phyloP scores from a whole-genome alignment of 192 early-diverging fungal species.

The Lobosporangium transversale region DNA sequence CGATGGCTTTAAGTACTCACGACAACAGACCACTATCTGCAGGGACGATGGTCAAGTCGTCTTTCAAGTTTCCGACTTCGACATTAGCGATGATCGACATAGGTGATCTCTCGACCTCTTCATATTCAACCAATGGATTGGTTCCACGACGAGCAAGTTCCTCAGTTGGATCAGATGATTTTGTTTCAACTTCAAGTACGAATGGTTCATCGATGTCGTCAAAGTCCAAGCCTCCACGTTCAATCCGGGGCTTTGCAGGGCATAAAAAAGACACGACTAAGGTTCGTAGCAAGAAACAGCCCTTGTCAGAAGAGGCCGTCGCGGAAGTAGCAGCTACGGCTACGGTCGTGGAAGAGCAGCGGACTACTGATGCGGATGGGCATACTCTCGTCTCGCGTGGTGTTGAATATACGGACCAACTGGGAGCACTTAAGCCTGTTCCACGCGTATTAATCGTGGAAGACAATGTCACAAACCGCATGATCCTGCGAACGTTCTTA shows the following conservation, averaged over 20 bases:
- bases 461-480: slow-evolving; percentile 51
- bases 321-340: neutral
- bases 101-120: neutral
- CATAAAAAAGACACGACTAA: no score
- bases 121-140: slow-evolving; percentile 7
- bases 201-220: no score
- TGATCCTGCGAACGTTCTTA: slow-evolving; percentile 51
- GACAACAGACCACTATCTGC: slow-evolving; percentile 7
- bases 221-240: neutral
- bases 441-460: slow-evolving; percentile 54
- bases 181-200: neutral
- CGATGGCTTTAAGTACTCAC: slow-evolving; percentile 3
- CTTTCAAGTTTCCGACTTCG: slow-evolving; percentile 22
- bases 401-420: neutral
- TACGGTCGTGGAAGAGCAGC: neutral
- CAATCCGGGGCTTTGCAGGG: slow-evolving; percentile 23
- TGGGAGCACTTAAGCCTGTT: neutral
- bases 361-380: neutral
- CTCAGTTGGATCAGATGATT: neutral
- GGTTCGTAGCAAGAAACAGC: neutral
- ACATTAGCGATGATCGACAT: neutral
- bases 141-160: neutral
- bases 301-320: neutral
- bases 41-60: slow-evolving; percentile 17
- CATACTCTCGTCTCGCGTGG: neutral